Base-by-base conservation (phyloP, 129 eudicot species). In the Tagetes erecta region DNA sequence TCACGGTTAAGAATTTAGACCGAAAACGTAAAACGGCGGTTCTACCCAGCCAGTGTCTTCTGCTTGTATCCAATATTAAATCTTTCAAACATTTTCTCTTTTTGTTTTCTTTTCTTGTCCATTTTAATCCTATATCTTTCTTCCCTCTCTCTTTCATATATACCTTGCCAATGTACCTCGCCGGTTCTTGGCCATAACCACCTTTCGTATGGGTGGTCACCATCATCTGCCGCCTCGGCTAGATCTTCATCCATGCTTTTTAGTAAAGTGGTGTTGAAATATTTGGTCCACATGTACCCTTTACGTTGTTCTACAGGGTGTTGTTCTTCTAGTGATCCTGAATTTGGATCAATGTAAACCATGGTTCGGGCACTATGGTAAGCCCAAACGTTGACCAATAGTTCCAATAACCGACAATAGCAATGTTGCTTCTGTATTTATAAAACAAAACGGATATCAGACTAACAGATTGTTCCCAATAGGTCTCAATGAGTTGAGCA, bases 151-250 rank as follows among this genome's bases (percentile, higher is more conserved):
- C 93, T 85, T 70, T 94, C 99, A 70, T 84, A 94, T 66, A 91
- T 73, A 56, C 99, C 99, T 82, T 85, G 99, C 97, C 99, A 94
- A 74, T 81, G 91, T 49, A 94, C 87, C 81, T 94, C 99, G 10
- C 99, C 99, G 8, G 94, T 94, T 81, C 84, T 72, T 53, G 99
- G 99, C 97, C 99, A 94, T 81, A 94, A 81, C 99, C 99, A 94
- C 44, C 27, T 74, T 33, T 82, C 85, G 44, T 84, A 77, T 45
- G 90, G 96, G 59, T 81, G 86, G 80, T 90, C 97, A 51, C 82
- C 81, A 52, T 94, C 99, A 65, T 94, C 99, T 37, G 99, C 99
- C 44, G 94, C 94, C 79, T 91, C 99, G 37, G 99, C 99, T 34
- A 94, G 86, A 81, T 94, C 99, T 88, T 91, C 99, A 39, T 94